Conservation (phyloP, 495 filamentous ascomycete genomes). For the Penicillium desertorum region DNA sequence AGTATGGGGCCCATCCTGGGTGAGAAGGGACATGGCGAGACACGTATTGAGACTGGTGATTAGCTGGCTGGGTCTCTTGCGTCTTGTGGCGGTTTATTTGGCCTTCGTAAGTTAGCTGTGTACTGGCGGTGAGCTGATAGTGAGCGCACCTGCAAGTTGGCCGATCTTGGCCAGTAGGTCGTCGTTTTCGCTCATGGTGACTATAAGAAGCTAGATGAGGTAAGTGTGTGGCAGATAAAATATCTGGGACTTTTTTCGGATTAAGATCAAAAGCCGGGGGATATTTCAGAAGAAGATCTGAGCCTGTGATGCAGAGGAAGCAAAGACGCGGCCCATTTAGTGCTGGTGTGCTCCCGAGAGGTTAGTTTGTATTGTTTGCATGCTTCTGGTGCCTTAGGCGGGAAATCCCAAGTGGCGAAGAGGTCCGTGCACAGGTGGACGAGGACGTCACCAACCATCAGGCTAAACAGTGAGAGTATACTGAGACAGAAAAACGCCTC, state of each 20-base stretch:
- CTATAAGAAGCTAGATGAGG: conserved; percentile 2
- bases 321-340: conserved; percentile 7
- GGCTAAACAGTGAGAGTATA: neutral
- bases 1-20: conserved; percentile 50
- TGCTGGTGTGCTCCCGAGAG: neutral
- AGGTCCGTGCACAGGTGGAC: neutral
- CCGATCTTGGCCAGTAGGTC: conserved; percentile 74
- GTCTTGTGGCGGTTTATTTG: conserved; percentile 84
- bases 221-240: conserved; percentile 12
- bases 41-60: conserved; percentile 31
- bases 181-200: conserved; percentile 68
- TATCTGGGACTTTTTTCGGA: neutral
- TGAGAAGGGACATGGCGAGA: conserved; percentile 46
- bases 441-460: neutral
- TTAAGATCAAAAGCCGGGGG: neutral
- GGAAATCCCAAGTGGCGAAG: neutral
- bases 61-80: conserved; percentile 45
- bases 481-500: neutral
- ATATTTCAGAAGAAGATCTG: neutral
- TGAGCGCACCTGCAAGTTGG: conserved; percentile 63
- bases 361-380: neutral
- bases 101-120: conserved; percentile 49
- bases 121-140: conserved; percentile 16
- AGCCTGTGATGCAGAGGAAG: conserved; percentile 4
- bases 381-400: neutral